Evolutionary conservation across 2,329 filamentous ascomycete species (phyloP).

Genomic region (Ascochyta viciae-villosae): DNA sequence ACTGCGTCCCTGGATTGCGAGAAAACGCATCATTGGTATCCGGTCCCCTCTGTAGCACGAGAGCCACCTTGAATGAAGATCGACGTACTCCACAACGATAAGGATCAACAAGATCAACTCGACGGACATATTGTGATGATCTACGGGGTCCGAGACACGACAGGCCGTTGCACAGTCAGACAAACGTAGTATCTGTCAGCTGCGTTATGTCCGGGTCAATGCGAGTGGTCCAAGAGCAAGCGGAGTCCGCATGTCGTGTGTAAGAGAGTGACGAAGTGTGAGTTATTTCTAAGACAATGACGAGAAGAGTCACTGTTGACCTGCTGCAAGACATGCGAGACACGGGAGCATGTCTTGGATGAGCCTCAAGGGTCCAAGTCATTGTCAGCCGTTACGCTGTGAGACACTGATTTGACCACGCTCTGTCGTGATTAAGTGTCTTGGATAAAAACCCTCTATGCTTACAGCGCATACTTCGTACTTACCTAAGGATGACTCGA

Average conservation of each 20-base stretch:
- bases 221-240: neutral
- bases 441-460: no score
- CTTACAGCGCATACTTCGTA: no score
- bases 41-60: no score
- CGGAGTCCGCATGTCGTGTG: neutral
- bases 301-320: neutral
- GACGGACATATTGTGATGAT: neutral
- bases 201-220: neutral
- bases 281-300: neutral
- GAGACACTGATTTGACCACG: neutral
- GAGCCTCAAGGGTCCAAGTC: neutral
- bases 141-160: slow-evolving; percentile 3
- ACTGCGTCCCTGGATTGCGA: no score
- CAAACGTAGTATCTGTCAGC: neutral
- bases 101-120: neutral
- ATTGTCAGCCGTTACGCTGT: neutral
- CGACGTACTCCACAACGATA: no score
- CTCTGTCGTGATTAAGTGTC: neutral
- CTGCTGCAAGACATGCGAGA: neutral
- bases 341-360: no score
- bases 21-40: no score
- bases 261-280: neutral
- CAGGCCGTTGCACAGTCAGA: neutral
- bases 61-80: no score
- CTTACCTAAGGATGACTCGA: no score